Base-by-base conservation (phyloP, 495 filamentous ascomycete genomes). In the Hypomontagnella monticulosa region DNA sequence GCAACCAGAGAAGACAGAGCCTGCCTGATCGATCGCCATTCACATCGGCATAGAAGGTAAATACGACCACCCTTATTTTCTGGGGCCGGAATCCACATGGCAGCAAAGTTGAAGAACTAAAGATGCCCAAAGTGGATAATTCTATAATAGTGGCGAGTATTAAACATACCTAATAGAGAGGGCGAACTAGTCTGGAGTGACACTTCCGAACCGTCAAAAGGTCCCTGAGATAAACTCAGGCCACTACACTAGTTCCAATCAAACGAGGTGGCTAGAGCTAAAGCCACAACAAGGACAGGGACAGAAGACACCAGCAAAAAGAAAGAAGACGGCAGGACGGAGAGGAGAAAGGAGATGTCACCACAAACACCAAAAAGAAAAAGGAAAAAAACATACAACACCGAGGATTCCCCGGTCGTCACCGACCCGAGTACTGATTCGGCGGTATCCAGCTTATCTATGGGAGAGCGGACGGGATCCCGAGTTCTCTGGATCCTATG, bases 1-100 rank as follows among this genome's bases (percentile, higher is more conserved):
- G 23, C 14, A 14, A 46, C 1, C 3, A 4, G 3, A 12, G 23
- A 15, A 15, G 14, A 27, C 15, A 42, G 59, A 58, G 54, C 53
- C 44, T 43, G 55, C 34, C 48, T 65, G 36, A 63, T 51, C 19
- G 34, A 55, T 60, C 16, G 11, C 23, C 19, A 20, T 15, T 27
- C n/a, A 20, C 23, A n/a, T 38, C 44, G 46, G 61, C 46, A 52
- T 51, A 15, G 10, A 40, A 27, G 7, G 32, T 14, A 11, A 37
- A 41, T 1, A 55, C 23, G 10, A 14, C 16, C 27, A 51, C 6
- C 14, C 11, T 49, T 11, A 15, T 43, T 41, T 59, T 54, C 56
- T 30, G 23, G 49, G 42, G 19, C 18, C 7, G 50, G 18, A 2
- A 37, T 32, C 18, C 58, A 46, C 20, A 14, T 18, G 4, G 5